Evolutionary conservation across 176 grass and related monocot species (phyloP).

Genomic region (Ensete glaucum): DNA sequence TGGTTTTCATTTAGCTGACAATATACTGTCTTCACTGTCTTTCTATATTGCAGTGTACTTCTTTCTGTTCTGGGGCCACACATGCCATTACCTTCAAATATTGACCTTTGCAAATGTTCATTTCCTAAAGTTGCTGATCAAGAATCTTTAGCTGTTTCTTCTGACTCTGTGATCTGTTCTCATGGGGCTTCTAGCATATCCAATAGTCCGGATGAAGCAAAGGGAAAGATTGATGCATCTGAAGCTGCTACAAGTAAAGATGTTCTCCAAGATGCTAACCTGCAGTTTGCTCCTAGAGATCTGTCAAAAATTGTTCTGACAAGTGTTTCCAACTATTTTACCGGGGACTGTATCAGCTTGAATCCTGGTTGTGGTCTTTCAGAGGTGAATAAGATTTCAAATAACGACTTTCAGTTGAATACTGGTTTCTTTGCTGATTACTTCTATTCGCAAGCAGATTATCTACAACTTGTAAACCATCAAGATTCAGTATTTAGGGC

Average conservation of each 20-base stretch:
- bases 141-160: constrained; percentile 34
- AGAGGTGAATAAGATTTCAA: constrained; percentile 21
- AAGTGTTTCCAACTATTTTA: constrained; percentile 30
- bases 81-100: constrained; percentile 56
- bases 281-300: constrained; percentile 67
- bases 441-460: constrained; percentile 68
- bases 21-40: not conserved
- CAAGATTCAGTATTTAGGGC: constrained; percentile 66
- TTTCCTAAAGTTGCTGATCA: constrained; percentile 32
- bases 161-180: constrained; percentile 12
- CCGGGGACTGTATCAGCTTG: constrained; percentile 25
- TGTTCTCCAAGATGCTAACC: constrained; percentile 35
- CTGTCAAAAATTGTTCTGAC: constrained; percentile 54
- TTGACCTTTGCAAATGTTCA: constrained; percentile 72
- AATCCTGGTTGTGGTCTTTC: constrained; percentile 29
- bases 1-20: no score
- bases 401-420: constrained; percentile 44
- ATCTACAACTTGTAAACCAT: constrained; percentile 60
- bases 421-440: constrained; percentile 58
- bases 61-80: constrained; percentile 80
- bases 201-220: constrained; percentile 37
- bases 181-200: constrained; percentile 2
- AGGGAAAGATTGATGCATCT: constrained; percentile 30
- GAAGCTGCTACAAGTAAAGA: constrained; percentile 37
- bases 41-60: constrained; percentile 58